A percentile compares a stretch with the other conserved stretches of the same genome.
phyloP scores from a whole-genome alignment of 345 rosid genomes.

The Orychophragmus violaceus region DNA sequence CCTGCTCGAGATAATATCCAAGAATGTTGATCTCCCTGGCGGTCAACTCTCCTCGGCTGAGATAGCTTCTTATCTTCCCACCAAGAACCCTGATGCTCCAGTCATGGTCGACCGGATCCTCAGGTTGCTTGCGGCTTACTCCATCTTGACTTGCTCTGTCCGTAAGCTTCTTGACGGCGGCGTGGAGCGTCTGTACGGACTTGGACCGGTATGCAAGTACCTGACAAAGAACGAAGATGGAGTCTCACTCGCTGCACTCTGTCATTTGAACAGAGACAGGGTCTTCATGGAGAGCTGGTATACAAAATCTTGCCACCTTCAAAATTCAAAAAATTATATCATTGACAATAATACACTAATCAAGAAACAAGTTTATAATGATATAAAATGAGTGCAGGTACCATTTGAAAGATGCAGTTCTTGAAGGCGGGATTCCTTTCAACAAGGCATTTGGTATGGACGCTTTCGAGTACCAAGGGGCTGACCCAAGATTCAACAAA shows the following conservation, averaged over 20 bases:
- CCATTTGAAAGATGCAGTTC: constrained; percentile 14
- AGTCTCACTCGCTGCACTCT: constrained; percentile 54
- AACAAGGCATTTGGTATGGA: constrained; percentile 66
- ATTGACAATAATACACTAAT: background rate
- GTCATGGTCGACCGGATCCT: constrained; percentile 64
- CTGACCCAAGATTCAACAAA: constrained; percentile 61
- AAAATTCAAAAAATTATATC: background rate
- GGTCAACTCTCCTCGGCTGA: constrained; percentile 46
- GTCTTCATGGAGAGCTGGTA: constrained; percentile 92
- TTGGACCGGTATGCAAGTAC: constrained; percentile 66
- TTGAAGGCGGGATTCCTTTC: constrained; percentile 69
- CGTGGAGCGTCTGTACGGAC: constrained; percentile 55
- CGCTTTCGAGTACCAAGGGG: constrained; percentile 63
- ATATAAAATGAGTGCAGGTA: constrained; percentile 36
- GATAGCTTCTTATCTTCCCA: constrained; percentile 58
- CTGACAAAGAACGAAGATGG: constrained; percentile 66
- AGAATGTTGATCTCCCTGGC: constrained; percentile 36
- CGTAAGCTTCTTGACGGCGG: constrained; percentile 35
- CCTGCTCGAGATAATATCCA: constrained; percentile 67
- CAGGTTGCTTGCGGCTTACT: constrained; percentile 57
- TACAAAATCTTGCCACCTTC: background rate
- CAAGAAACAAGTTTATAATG: background rate
- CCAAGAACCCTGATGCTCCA: constrained; percentile 65
- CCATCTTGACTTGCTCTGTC: constrained; percentile 45
- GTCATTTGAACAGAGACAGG: constrained; percentile 68